These are phyloP conservation scores for Tolypocladium ovalisporum DNA, from an alignment of 2,329 filamentous ascomycete genomes.

Conservation along the genomic window DNA sequence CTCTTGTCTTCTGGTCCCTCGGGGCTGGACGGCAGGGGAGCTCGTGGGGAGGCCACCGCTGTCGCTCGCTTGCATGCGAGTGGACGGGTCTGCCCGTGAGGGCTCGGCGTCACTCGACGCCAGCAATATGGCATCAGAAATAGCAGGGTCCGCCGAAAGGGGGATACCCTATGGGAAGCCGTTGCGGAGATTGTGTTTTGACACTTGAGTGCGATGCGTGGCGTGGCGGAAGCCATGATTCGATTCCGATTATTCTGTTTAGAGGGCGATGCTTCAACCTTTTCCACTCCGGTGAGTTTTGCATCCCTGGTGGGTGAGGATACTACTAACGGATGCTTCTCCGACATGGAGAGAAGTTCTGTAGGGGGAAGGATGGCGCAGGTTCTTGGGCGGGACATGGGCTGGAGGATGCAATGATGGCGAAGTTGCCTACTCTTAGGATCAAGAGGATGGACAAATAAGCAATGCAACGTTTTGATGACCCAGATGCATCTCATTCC, in stretches of 20 bases:
- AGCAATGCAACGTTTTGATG: not conserved
- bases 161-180: conserved; percentile 10
- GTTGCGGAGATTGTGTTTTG: conserved; percentile 12
- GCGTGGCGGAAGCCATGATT: conserved; percentile 11
- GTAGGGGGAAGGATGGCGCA: not conserved
- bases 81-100: conserved; percentile 14
- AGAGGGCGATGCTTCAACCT: conserved; percentile 11
- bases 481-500: not conserved
- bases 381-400: not conserved
- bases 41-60: conserved; percentile 5
- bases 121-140: conserved; percentile 13
- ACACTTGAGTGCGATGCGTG: conserved; percentile 15
- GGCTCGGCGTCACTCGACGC: conserved; percentile 11
- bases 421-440: not conserved
- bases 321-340: conserved; percentile 3
- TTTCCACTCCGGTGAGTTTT: conserved; percentile 9
- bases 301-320: not conserved
- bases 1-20: not conserved
- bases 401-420: not conserved
- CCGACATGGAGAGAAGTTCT: not conserved
- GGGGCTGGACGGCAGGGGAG: not conserved
- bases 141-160: conserved; percentile 6
- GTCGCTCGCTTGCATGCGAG: conserved; percentile 5
- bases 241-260: conserved; percentile 14
- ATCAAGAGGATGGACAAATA: not conserved